phyloP scores from a whole-genome alignment of 2,329 filamentous ascomycete genomes.

The Beauveria scarabaeidicola region DNA sequence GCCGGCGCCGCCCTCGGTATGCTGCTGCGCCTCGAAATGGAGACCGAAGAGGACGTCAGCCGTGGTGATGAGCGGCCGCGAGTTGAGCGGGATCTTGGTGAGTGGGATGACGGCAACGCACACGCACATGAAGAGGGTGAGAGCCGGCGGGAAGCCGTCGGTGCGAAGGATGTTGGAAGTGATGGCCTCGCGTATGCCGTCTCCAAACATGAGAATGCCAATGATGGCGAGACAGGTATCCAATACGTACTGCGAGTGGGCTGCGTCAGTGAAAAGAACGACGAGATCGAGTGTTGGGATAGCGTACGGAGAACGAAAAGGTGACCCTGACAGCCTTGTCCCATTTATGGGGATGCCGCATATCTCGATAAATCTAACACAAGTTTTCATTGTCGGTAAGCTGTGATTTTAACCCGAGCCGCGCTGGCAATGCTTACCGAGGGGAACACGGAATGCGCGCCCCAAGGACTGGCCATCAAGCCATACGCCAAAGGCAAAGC shows the following conservation, averaged over 20 bases:
- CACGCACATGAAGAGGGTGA: slow-evolving; percentile 73
- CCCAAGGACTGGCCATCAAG: slow-evolving; percentile 71
- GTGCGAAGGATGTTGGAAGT: slow-evolving; percentile 80
- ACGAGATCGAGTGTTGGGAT: background rate
- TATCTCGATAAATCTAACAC: slow-evolving; percentile 50
- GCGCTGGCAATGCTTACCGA: slow-evolving; percentile 42
- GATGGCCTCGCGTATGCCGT: slow-evolving; percentile 77
- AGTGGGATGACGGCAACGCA: slow-evolving; percentile 90
- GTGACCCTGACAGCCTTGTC: slow-evolving; percentile 65
- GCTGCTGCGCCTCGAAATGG: slow-evolving; percentile 37
- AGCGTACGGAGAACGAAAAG: slow-evolving; percentile 70
- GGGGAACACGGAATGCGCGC: slow-evolving; percentile 64
- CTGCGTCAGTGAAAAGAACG: background rate
- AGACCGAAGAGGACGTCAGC: slow-evolving; percentile 74
- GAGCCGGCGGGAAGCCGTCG: slow-evolving; percentile 60
- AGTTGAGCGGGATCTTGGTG: slow-evolving; percentile 89
- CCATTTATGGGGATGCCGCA: slow-evolving; percentile 74
- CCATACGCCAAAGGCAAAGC: slow-evolving; percentile 84
- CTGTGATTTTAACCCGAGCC: background rate
- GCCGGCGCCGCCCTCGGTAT: slow-evolving; percentile 25
- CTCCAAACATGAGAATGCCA: slow-evolving; percentile 91
- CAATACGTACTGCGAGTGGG: slow-evolving; percentile 53
- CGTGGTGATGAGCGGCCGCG: slow-evolving; percentile 79
- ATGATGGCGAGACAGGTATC: slow-evolving; percentile 75
- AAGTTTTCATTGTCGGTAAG: background rate